Conservation (phyloP, 495 filamentous ascomycete species). For the Neurospora cerealis region DNA sequence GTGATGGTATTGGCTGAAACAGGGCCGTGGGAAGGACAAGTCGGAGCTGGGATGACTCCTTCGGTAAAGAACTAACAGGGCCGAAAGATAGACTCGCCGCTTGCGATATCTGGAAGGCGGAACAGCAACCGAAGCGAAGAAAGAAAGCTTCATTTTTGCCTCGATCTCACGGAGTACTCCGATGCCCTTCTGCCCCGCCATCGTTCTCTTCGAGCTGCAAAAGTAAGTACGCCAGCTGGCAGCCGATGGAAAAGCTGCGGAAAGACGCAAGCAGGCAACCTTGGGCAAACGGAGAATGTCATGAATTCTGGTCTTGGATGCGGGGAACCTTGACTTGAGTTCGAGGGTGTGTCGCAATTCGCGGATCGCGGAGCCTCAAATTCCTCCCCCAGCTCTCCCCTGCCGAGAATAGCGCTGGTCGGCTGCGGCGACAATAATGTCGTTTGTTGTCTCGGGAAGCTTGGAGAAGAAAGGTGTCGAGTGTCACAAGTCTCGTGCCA, state of each 20-base stretch:
- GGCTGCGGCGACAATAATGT: not conserved
- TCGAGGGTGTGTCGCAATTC: not conserved
- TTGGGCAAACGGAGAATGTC: not conserved
- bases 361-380: constrained; percentile 16
- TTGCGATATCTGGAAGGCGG: not conserved
- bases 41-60: not conserved
- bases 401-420: constrained; percentile 1
- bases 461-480: not conserved
- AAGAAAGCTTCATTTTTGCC: not conserved
- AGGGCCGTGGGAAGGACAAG: not conserved
- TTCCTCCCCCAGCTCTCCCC: not conserved
- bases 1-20: not conserved
- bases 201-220: not conserved
- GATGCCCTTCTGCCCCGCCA: not conserved
- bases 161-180: not conserved
- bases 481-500: not conserved
- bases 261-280: not conserved
- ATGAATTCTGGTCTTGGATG: not conserved
- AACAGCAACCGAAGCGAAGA: not conserved
- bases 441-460: not conserved
- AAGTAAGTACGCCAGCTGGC: not conserved
- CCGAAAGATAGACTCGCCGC: not conserved
- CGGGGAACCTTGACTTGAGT: not conserved
- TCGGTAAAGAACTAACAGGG: not conserved
- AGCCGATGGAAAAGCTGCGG: not conserved